These are phyloP conservation scores for Ganoderma sinense DNA, from an alignment of 1,284 basidiomycete species.

Conservation along the genomic window DNA sequence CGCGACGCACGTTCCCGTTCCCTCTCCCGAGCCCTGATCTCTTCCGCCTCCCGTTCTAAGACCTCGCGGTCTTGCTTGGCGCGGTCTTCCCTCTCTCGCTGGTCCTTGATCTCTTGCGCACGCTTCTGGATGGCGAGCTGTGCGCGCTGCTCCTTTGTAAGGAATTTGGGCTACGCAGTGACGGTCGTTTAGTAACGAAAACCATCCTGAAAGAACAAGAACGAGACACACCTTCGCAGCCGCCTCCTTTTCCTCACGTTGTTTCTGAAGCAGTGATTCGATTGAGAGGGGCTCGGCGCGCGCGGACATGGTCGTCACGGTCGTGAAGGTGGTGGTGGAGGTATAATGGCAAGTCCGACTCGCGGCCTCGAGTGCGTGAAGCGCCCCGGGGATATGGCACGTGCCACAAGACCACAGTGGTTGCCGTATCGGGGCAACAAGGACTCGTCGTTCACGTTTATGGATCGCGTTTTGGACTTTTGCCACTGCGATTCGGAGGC, in stretches of 20 bases:
- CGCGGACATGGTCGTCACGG: conserved; percentile 40
- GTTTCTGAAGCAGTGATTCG: conserved; percentile 85
- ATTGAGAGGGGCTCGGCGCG: conserved; percentile 78
- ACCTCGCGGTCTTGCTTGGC: conserved; percentile 64
- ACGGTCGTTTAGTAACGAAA: conserved; percentile 7
- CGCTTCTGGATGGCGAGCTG: conserved; percentile 87
- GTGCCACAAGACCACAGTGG: conserved; percentile 15
- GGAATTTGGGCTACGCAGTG: conserved; percentile 78
- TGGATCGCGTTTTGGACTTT: conserved; percentile 15
- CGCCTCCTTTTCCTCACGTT: conserved; percentile 87
- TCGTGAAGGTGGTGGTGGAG: neutral
- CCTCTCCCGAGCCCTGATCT: conserved; percentile 58
- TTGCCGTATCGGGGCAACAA: conserved; percentile 20
- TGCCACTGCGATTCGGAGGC: conserved; percentile 24
- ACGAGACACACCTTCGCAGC: conserved; percentile 76
- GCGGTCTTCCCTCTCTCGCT: conserved; percentile 69
- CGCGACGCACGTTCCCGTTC: conserved; percentile 44
- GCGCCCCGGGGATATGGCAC: conserved; percentile 10
- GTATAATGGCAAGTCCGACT: conserved; percentile 2
- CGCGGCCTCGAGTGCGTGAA: neutral
- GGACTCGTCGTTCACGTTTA: conserved; percentile 24
- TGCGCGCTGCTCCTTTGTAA: conserved; percentile 90
- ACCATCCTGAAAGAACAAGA: neutral
- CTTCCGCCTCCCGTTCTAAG: conserved; percentile 81
- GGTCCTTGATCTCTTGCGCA: conserved; percentile 77